Conservation (phyloP, 495 filamentous ascomycete genomes). For the Aspergillus sclerotioniger region DNA sequence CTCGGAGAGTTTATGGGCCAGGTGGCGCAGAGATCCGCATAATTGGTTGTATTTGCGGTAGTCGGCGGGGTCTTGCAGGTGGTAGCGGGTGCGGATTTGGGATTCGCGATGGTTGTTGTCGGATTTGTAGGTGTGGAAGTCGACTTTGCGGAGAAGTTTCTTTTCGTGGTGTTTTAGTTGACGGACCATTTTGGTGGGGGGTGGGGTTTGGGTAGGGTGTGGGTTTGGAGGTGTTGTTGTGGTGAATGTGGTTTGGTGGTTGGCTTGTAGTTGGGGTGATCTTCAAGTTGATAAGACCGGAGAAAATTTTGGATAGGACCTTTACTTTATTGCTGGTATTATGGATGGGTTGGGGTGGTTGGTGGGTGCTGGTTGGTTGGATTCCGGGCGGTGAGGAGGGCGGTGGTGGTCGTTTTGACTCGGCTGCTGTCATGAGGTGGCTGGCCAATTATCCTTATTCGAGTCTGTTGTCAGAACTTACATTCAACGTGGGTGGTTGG, state of each 20-base stretch:
- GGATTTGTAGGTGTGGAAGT: conserved; percentile 90
- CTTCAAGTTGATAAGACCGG: background rate
- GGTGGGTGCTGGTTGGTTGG: background rate
- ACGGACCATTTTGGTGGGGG: conserved; percentile 67
- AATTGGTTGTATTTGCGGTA: conserved; percentile 86
- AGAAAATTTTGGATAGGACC: conserved; percentile 1
- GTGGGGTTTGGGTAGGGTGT: background rate
- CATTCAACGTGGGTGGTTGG: too few species aligned
- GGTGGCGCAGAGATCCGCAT: conserved; percentile 78
- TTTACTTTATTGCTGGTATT: too few species aligned
- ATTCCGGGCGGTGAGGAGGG: background rate
- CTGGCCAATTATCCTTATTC: too few species aligned
- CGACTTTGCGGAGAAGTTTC: conserved; percentile 84
- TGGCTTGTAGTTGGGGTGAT: background rate
- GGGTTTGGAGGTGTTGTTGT: background rate
- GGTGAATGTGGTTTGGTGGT: background rate
- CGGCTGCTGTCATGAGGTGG: too few species aligned
- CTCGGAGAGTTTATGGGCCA: conserved; percentile 80
- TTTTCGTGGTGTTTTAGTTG: conserved; percentile 92
- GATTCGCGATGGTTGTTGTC: conserved; percentile 83
- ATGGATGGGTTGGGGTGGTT: too few species aligned
- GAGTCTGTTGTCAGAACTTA: too few species aligned
- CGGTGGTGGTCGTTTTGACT: background rate
- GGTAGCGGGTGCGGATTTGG: conserved; percentile 76
- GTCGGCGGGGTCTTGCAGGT: conserved; percentile 81